Evolutionary conservation across 2,329 filamentous ascomycete species (phyloP).

Genomic region (Sporothrix sp.): DNA sequence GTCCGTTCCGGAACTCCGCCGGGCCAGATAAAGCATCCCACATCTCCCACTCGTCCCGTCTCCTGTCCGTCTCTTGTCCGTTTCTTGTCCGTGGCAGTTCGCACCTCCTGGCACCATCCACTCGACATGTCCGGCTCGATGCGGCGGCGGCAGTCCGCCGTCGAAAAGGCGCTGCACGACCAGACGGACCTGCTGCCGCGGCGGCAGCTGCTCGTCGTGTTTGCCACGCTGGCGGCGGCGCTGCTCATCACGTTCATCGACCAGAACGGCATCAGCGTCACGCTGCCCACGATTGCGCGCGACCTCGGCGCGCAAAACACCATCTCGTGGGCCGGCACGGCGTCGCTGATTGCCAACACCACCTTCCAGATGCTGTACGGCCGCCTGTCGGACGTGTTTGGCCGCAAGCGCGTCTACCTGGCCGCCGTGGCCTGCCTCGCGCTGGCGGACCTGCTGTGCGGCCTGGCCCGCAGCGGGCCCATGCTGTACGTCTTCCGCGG

Average conservation of each 20-base stretch:
- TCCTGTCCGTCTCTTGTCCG: neutral
- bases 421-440: constrained; percentile 42
- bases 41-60: too few relatives aligned
- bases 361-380: constrained; percentile 57
- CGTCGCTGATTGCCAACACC: constrained; percentile 46
- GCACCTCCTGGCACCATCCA: too few relatives aligned
- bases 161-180: constrained; percentile 14
- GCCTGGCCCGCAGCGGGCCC: constrained; percentile 42
- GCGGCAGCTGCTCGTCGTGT: constrained; percentile 39
- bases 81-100: neutral
- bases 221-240: constrained; percentile 40
- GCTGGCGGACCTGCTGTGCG: constrained; percentile 49
- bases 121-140: too few relatives aligned
- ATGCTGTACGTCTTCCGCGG: constrained; percentile 54
- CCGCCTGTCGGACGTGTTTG: constrained; percentile 50
- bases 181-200: constrained; percentile 49
- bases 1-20: neutral
- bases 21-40: neutral
- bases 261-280: constrained; percentile 43
- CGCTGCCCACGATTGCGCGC: constrained; percentile 37
- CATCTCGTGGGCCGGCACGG: constrained; percentile 47
- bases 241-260: constrained; percentile 48
- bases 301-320: constrained; percentile 37
- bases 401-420: constrained; percentile 49
- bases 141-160: constrained; percentile 13